Percentiles rank a stretch among this genome's conserved stretches.
These are phyloP conservation scores for Podila minutissima DNA, from an alignment of 192 early-diverging fungal species.

Conservation along the genomic window DNA sequence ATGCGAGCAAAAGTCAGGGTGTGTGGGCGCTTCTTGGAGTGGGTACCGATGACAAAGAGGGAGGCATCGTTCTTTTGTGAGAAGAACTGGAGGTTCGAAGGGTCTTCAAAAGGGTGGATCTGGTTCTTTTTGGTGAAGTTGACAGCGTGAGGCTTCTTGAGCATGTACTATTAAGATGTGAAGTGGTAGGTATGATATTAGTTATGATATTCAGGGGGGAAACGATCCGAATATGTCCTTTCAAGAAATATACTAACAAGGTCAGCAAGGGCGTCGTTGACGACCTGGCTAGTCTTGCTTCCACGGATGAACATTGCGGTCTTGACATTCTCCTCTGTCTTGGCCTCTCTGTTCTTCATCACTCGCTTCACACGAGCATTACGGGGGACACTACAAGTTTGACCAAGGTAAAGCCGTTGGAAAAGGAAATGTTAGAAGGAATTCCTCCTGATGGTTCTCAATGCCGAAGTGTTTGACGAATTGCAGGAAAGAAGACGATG, in stretches of 20 bases:
- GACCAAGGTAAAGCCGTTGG: not conserved
- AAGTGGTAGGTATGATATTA: not conserved
- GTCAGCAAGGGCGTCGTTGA: conserved; percentile 88
- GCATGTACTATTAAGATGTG: conserved; percentile 66
- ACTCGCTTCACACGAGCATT: conserved; percentile 90
- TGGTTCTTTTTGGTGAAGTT: conserved; percentile 95
- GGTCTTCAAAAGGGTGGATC: conserved; percentile 96
- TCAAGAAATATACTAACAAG: conserved; percentile 64
- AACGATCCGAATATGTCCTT: too few species aligned
- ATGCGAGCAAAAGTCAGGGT: conserved; percentile 91
- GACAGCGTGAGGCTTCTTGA: conserved; percentile 91
- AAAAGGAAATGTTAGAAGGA: not conserved
- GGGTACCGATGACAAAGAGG: conserved; percentile 88
- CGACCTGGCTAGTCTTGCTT: conserved; percentile 85
- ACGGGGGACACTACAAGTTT: conserved; percentile 75
- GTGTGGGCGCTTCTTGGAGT: conserved; percentile 97
- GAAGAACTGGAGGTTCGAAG: conserved; percentile 91
- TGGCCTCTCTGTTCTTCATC: conserved; percentile 87
- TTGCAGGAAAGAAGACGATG: not conserved
- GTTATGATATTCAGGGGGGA: too few species aligned
- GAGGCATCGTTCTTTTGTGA: conserved; percentile 96
- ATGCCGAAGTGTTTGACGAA: too few species aligned
- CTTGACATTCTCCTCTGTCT: conserved; percentile 92
- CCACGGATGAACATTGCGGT: conserved; percentile 90
- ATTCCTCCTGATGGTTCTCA: too few species aligned